Base-by-base conservation (phyloP, 208 protist genomes). In the Tritrichomonas musculus region DNA sequence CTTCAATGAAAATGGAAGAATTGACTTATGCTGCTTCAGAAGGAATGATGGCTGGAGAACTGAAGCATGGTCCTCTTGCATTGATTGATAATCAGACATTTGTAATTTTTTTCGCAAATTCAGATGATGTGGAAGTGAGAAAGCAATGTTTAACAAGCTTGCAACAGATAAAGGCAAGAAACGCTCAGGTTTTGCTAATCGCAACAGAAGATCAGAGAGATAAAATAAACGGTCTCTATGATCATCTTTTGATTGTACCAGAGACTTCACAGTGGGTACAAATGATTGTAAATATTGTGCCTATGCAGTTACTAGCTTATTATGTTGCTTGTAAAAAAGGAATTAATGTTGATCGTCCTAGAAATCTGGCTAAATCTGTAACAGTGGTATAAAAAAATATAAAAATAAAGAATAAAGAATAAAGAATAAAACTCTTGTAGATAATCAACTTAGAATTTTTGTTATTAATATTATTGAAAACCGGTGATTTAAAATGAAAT, bases 1-100 rank as follows among this genome's bases (percentile, higher is more conserved):
- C 84, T 25, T 92, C 94, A 39, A 49, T 94, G 4, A 94, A 94
- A 92, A 92, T 94, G 47, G 94, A 94, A 82, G 94, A 94, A 82
- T 65, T 94, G 0, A 92, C 94, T 49, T 94, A 94, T 65, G 92
- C 94, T 25, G 93, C 94, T 75, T 84, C 94, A 30, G 94, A 94
- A 92, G 94, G 94, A 47, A 73, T 93, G 8, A 92, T 69, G 50
- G 94, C 84, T 39, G 94, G 94, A 14, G 92, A 84, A 65, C 36
- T 94, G 2, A 94, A 94, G 27, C 94, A 94, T 92, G 94, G 94
- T 66, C 77, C 92, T 33, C 41, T 92, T 20, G 75, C 88, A 41
- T 53, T 92, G 27, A 92, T 92, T 41, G 88, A 92, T 53, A 33
- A 92, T 11, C 17, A 66, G 0, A 20, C 77, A 39, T 57, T 88